phyloP scores from a whole-genome alignment of 148 eudicot species.

The Talinum fruticosum region DNA sequence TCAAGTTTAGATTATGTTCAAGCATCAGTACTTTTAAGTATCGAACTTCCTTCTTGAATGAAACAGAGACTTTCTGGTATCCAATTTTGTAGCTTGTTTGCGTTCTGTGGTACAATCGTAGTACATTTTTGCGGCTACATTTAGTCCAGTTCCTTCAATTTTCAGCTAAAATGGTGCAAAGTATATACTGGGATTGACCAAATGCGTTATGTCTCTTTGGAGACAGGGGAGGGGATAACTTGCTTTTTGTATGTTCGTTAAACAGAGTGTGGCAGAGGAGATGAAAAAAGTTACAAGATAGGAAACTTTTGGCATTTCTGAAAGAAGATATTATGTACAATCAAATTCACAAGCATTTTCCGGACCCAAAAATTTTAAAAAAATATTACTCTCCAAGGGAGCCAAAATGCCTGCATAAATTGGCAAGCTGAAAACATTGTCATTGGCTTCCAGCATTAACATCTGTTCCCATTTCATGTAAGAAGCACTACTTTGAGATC shows the following conservation, averaged over 20 bases:
- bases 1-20: background rate
- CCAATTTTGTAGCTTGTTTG: conserved; percentile 18
- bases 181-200: too few species aligned
- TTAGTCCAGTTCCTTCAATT: too few species aligned
- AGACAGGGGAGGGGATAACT: too few species aligned
- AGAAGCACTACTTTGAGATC: conserved; percentile 32
- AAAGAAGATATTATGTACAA: conserved; percentile 10
- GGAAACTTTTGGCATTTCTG: background rate
- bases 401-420: conserved; percentile 4
- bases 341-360: background rate
- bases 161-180: too few species aligned
- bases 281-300: background rate
- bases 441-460: background rate
- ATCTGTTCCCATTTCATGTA: conserved; percentile 16
- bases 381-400: background rate
- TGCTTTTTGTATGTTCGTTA: too few species aligned
- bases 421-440: background rate
- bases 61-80: conserved; percentile 1
- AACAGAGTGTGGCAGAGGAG: background rate
- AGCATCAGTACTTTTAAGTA: background rate
- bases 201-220: too few species aligned
- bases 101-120: background rate
- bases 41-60: conserved; percentile 13
- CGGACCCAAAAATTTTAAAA: background rate
- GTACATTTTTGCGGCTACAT: background rate